Base-by-base conservation (phyloP, 495 filamentous ascomycete genomes). In the Polyplosphaeria fusca region DNA sequence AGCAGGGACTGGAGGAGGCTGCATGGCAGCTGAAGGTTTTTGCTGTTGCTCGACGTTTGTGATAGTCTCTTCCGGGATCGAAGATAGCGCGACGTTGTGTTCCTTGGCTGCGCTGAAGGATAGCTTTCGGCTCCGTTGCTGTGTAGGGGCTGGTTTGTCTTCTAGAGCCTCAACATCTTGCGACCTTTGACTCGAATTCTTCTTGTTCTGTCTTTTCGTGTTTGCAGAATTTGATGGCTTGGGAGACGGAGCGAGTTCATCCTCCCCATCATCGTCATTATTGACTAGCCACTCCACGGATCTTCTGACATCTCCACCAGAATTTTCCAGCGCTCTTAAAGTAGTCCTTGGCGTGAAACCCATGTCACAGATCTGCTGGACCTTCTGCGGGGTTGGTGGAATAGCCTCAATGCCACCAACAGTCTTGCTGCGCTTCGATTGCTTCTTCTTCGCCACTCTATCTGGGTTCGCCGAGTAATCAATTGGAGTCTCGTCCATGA, bases 401-500 rank as follows among this genome's bases (percentile, higher is more conserved):
- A n/a, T 14, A 19, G 43, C 24, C 23, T 47, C 35, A 0, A 18
- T n/a, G 3, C 22, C 56, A 23, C 38, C 51, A 1, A 43, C 48
- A 4, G 54, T 67, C 37, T 67, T 71, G n/a, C 44, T 63, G 13
- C 69, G 63, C 53, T 60, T 71, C 11, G 49, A 16, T n/a, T n/a
- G n/a, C 3, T 43, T 30, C 43, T 39, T 52, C 35, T 59, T 68
- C 0, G 48, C 61, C 12, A 60, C 65, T 47, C 63, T 69, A 53
- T 72, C 68, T 0, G 70, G 68, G 28, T 4, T 16, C 9, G 67
- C 55, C 16, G 65, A 69, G 44, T 55, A 70, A 44, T 71, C 65
- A 4, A 68, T 44, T 0, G 46, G 35, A 5, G 55, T 52, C 35
- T 70, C 63, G 11, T 43, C 19, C 12, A 41, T 20, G 20, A 59